Evolutionary conservation across 495 filamentous ascomycete species (phyloP), one percentile per base, ranked within the genome.

Genomic region (Neurospora sp.): DNA sequence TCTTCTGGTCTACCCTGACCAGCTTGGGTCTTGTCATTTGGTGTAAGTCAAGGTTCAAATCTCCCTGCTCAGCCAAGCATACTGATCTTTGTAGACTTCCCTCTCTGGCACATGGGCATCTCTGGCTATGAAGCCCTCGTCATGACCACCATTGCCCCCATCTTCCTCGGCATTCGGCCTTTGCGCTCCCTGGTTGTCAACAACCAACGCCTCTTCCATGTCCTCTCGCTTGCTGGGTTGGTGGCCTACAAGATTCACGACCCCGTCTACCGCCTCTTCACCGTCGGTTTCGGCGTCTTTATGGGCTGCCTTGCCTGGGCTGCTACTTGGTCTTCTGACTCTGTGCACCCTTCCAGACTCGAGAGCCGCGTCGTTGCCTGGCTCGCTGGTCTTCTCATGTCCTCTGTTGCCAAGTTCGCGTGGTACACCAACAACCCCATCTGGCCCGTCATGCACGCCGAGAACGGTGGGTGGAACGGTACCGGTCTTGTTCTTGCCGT

Each of bases 71-170:
- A 53, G n/a, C 74, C 5, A 9, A 31, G 31, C 37, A 41, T 71
- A 79, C 79, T 53, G 83, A 77, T 61, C 6, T 41, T n/a, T 5
- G 3, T 74, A 94, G 92, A 97, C 79, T 99, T 99, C 78, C 96
- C 96, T 18, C 88, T 99, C n/a, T 99, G 96, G 96, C 89, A 98
- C 80, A 98, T 99, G 96, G 96, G 96, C 72, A 94, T 99, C 73
- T 99, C 96, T 9, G 96, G 96, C 71, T 98, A 97, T 75, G 96
- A 99, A 82, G 90, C 90, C 37, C 85, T 95, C 73, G 89, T 99
- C 80, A 89, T 97, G 87, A 86, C 86, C 74, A 94, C 91, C n/a
- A 77, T 93, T 69, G 92, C 94, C 6, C 96, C 96, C 0, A 83
- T 94, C 31, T 80, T 98, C n/a, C 90, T 98, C 39, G 88, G 85